Evolutionary conservation across 805 yeast genomes (phyloP).

Genomic region (Ascoidea asiatica): DNA sequence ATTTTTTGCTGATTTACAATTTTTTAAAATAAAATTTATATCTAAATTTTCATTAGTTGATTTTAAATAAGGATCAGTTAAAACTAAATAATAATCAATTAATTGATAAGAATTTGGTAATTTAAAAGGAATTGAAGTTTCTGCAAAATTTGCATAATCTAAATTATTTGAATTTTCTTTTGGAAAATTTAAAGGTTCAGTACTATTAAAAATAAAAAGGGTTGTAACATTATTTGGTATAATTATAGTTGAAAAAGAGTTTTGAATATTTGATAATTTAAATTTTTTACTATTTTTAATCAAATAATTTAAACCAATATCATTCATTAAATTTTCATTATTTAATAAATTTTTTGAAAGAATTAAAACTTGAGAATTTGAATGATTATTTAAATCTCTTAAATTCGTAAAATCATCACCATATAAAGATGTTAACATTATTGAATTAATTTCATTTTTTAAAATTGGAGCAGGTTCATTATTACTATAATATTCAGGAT

Average conservation of each 20-base stretch:
- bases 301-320: constrained; percentile 16
- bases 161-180: constrained; percentile 5
- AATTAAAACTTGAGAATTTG: constrained; percentile 14
- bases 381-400: constrained; percentile 9
- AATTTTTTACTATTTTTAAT: constrained; percentile 15
- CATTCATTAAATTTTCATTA: constrained; percentile 12
- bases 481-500: not conserved
- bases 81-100: constrained; percentile 23
- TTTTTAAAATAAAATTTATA: constrained; percentile 4
- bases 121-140: constrained; percentile 24
- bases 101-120: constrained; percentile 22
- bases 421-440: not conserved
- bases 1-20: constrained; percentile 7
- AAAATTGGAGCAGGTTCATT: not conserved
- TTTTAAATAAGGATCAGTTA: constrained; percentile 18
- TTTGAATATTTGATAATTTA: constrained; percentile 6
- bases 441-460: not conserved
- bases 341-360: constrained; percentile 17
- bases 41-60: constrained; percentile 12
- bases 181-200: constrained; percentile 11
- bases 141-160: constrained; percentile 17
- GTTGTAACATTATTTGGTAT: constrained; percentile 23
- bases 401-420: not conserved
- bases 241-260: constrained; percentile 11
- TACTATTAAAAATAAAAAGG: constrained; percentile 26